Evolutionary conservation across 345 rosid genomes (phyloP).

Genomic region (Euphorbia tirucalli): DNA sequence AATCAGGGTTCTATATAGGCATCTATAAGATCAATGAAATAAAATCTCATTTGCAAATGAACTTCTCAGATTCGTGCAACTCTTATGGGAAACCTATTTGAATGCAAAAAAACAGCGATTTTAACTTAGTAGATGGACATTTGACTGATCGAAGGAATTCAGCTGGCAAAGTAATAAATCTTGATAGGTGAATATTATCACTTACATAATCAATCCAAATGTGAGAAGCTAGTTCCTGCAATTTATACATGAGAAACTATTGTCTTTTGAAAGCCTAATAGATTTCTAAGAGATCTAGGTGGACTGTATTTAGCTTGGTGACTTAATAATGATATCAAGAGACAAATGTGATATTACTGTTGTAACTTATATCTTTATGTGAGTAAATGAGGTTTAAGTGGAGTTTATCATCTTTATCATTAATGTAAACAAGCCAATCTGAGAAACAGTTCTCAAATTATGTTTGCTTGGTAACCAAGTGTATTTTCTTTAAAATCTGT

Average conservation of each 20-base stretch:
- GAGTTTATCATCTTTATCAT: background rate
- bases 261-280: background rate
- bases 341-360: background rate
- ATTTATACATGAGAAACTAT: background rate
- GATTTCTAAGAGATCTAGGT: background rate
- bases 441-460: background rate
- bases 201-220: background rate
- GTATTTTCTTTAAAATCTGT: no score
- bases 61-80: background rate
- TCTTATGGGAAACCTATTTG: background rate
- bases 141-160: no score
- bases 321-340: background rate
- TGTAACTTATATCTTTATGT: background rate
- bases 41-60: background rate
- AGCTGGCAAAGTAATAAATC: no score
- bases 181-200: background rate
- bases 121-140: no score
- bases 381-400: no score
- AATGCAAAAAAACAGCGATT: background rate
- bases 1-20: background rate
- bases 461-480: background rate
- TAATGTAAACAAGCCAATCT: background rate
- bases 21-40: background rate
- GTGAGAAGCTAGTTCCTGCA: background rate
- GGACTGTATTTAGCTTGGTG: background rate